These are phyloP conservation scores for Trichosanthes truncata DNA, from an alignment of 306 rosid species.

Conservation along the genomic window DNA sequence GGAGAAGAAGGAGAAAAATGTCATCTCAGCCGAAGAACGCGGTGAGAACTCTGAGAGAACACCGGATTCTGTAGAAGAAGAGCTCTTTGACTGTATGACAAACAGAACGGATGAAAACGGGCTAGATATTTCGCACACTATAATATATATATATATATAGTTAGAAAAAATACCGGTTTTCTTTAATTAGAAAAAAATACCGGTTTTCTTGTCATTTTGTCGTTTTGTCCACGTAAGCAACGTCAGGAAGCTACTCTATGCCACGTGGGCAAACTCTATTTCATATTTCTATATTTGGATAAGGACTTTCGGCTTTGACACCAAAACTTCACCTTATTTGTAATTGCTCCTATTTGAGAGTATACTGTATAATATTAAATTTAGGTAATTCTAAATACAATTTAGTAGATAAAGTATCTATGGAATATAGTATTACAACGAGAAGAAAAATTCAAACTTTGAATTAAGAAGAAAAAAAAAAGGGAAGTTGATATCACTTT, in stretches of 20 bases:
- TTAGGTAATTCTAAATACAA: too few species aligned
- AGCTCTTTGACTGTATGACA: not conserved
- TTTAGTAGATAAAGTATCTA: too few species aligned
- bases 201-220: not conserved
- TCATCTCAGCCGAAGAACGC: conserved; percentile 24
- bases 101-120: not conserved
- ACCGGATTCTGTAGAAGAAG: not conserved
- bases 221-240: not conserved
- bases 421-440: not conserved
- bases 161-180: not conserved
- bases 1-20: conserved; percentile 42
- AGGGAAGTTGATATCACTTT: not conserved
- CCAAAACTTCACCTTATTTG: not conserved
- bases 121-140: not conserved
- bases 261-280: not conserved
- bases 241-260: not conserved
- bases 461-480: not conserved
- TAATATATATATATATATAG: not conserved
- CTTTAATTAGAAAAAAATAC: not conserved
- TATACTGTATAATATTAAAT: not conserved
- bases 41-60: not conserved
- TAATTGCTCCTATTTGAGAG: not conserved
- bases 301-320: not conserved
- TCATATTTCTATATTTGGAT: not conserved
- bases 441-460: not conserved